phyloP scores from a whole-genome alignment of 768 basidiomycete genomes.

The Suillus occidentalis region DNA sequence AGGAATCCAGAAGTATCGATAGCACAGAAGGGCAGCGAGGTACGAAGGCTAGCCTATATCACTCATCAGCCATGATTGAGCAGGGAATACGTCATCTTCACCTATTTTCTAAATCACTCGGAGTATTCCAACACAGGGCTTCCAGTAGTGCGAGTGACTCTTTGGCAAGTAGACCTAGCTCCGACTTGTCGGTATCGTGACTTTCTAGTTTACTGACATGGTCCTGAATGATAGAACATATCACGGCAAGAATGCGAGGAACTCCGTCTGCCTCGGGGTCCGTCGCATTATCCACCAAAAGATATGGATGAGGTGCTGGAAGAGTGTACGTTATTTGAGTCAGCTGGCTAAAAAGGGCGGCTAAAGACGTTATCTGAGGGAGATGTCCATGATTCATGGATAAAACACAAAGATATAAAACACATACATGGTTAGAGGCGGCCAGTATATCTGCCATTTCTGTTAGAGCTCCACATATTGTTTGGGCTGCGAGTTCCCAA shows the following conservation, averaged over 20 bases:
- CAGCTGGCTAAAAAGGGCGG: constrained; percentile 55
- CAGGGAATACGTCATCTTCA: constrained; percentile 9
- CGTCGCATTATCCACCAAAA: constrained; percentile 32
- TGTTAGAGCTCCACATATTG: constrained; percentile 38
- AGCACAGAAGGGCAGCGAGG: constrained; percentile 42
- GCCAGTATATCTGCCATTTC: constrained; percentile 41
- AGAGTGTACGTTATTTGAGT: constrained; percentile 45
- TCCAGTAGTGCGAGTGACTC: constrained; percentile 53
- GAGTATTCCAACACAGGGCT: constrained; percentile 47
- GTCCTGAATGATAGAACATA: constrained; percentile 43
- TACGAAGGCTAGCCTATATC: constrained; percentile 39
- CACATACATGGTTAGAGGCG: constrained; percentile 33
- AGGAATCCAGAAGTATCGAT: constrained; percentile 46
- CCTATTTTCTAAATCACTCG: constrained; percentile 43
- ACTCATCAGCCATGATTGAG: neutral
- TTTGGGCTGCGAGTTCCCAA: constrained; percentile 20
- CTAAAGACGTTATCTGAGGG: constrained; percentile 44
- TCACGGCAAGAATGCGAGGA: constrained; percentile 37
- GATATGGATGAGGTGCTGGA: constrained; percentile 44
- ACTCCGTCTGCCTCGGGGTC: constrained; percentile 25
- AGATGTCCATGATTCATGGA: constrained; percentile 12
- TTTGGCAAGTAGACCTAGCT: constrained; percentile 35
- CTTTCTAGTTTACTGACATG: constrained; percentile 38
- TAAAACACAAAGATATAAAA: constrained; percentile 1
- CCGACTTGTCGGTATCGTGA: constrained; percentile 23